Conservation (phyloP, 495 filamentous ascomycete genomes). For the Viridothelium virens region DNA sequence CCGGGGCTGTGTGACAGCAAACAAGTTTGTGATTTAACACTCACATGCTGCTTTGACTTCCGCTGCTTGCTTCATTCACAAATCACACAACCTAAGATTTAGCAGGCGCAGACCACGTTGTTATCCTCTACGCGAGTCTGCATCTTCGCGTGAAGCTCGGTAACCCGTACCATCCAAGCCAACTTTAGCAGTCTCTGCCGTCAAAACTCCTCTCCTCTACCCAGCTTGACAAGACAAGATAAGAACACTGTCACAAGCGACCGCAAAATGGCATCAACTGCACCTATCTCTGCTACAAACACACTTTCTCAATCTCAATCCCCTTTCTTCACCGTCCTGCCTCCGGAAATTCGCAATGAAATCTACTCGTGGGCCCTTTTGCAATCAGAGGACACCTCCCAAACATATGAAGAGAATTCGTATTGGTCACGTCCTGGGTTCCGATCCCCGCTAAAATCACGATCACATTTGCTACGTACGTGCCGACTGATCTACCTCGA, state of each 20-base stretch:
- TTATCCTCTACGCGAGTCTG: too few relatives aligned
- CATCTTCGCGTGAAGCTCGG: background rate
- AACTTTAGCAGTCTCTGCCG: background rate
- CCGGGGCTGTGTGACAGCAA: too few relatives aligned
- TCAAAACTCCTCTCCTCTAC: too few relatives aligned
- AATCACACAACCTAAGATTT: too few relatives aligned
- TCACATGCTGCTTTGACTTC: too few relatives aligned
- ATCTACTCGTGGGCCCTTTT: constrained; percentile 23
- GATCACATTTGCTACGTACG: constrained; percentile 18
- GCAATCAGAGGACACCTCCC: constrained; percentile 18
- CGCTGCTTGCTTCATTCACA: too few relatives aligned
- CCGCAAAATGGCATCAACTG: background rate
- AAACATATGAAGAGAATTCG: constrained; percentile 6
- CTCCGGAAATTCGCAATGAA: constrained; percentile 22
- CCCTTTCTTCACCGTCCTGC: constrained; percentile 24
- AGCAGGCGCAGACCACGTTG: too few relatives aligned
- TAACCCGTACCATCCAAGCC: background rate
- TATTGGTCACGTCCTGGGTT: constrained; percentile 19
- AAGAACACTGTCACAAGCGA: too few relatives aligned
- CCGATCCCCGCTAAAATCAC: constrained; percentile 1
- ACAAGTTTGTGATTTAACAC: too few relatives aligned
- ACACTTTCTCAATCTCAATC: constrained; percentile 16
- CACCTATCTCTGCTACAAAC: background rate
- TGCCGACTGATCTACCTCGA: constrained; percentile 24
- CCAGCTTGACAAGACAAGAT: too few relatives aligned